Conservation (phyloP, 2,329 filamentous ascomycete genomes). For the Botrytis aclada region DNA sequence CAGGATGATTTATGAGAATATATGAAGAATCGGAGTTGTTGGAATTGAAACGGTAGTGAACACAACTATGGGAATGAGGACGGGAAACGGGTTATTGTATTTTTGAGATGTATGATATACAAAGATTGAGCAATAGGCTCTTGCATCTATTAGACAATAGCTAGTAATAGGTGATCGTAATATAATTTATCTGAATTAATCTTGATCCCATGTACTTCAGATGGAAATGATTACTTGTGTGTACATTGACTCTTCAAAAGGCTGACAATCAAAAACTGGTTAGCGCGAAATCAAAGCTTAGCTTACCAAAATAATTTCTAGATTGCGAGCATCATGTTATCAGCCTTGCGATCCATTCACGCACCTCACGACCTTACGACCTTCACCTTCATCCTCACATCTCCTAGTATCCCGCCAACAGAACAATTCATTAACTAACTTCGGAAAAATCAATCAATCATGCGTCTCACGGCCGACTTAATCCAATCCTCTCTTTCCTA, state of each 20-base stretch:
- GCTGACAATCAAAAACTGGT: not conserved
- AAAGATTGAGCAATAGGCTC: not conserved
- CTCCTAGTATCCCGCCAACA: conserved; percentile 14
- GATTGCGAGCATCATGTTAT: conserved; percentile 6
- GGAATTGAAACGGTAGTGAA: conserved; percentile 19
- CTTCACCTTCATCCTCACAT: not conserved
- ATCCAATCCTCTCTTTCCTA: conserved; percentile 95
- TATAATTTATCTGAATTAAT: not conserved
- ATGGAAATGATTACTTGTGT: not conserved
- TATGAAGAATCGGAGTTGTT: conserved; percentile 21
- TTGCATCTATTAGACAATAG: not conserved
- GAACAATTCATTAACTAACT: not conserved
- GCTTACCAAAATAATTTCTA: conserved; percentile 12
- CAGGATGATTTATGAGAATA: not conserved
- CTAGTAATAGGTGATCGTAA: not conserved
- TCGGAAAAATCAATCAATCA: conserved; percentile 41
- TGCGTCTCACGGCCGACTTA: conserved; percentile 95
- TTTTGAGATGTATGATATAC: conserved; percentile 4
- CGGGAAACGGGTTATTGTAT: not conserved
- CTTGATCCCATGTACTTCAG: not conserved
- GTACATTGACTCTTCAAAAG: not conserved
- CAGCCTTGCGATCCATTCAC: conserved; percentile 6
- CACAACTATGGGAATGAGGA: not conserved
- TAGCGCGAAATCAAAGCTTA: conserved; percentile 11
- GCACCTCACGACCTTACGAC: not conserved